Conservation (phyloP, 257 asterid species). For the Prunella vulgaris region DNA sequence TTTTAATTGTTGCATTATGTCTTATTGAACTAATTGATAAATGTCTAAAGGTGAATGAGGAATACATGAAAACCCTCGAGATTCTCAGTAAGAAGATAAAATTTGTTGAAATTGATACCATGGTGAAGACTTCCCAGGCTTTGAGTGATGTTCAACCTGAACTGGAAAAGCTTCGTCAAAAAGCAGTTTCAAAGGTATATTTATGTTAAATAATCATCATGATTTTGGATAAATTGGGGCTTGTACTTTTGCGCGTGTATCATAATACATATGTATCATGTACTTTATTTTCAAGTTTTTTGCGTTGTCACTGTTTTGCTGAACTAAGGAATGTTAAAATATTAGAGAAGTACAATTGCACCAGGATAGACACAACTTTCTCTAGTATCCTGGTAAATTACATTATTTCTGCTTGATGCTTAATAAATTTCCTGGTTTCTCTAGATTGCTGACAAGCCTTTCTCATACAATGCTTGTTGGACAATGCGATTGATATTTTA, state of each 20-base stretch:
- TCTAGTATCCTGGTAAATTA: background rate
- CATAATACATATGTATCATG: background rate
- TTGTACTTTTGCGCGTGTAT: background rate
- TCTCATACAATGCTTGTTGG: constrained; percentile 1
- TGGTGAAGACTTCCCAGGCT: constrained; percentile 86
- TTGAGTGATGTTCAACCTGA: constrained; percentile 91
- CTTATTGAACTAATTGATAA: constrained; percentile 19
- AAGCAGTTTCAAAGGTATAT: constrained; percentile 93
- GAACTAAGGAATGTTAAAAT: constrained; percentile 2
- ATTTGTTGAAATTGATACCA: constrained; percentile 68
- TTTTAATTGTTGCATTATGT: constrained; percentile 7
- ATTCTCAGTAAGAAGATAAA: constrained; percentile 81
- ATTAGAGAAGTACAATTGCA: constrained; percentile 15
- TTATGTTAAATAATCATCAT: constrained; percentile 6
- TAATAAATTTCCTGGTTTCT: background rate
- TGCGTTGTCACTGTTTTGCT: constrained; percentile 1
- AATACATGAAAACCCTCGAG: constrained; percentile 86
- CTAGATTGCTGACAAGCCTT: background rate
- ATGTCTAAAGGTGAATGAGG: constrained; percentile 80
- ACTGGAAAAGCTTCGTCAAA: constrained; percentile 89
- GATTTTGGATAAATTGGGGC: background rate
- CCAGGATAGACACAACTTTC: constrained; percentile 8
- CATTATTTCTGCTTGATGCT: background rate
- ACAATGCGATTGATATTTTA: background rate
- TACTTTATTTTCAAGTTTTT: background rate